phyloP scores from a whole-genome alignment of 345 rosid species.

The Camelina hispida region DNA sequence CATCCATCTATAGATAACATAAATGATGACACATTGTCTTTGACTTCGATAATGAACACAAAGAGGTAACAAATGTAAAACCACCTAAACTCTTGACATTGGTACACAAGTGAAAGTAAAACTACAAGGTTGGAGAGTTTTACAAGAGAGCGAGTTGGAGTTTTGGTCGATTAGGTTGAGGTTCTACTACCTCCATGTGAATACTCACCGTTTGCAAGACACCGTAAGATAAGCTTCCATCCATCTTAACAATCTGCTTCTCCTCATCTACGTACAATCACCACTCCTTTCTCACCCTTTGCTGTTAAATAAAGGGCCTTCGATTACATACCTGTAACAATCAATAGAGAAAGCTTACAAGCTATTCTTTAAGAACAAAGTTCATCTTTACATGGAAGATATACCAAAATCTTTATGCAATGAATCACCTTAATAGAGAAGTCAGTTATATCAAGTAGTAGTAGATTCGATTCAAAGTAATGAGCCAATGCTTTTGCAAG shows the following conservation, averaged over 20 bases:
- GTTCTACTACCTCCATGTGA: constrained; percentile 94
- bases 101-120: too few species aligned
- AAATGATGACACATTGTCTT: constrained; percentile 30
- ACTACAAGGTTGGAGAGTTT: too few species aligned
- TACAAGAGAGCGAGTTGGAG: constrained; percentile 75
- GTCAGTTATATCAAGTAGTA: constrained; percentile 76
- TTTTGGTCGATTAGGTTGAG: constrained; percentile 95
- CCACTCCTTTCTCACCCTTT: constrained; percentile 79
- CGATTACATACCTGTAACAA: constrained; percentile 83
- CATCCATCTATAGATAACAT: constrained; percentile 24
- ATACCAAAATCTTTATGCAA: not conserved
- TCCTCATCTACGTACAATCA: constrained; percentile 89
- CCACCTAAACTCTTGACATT: too few species aligned
- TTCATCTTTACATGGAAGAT: constrained; percentile 9
- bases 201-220: constrained; percentile 73
- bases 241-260: constrained; percentile 90
- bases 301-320: constrained; percentile 79
- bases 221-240: constrained; percentile 65
- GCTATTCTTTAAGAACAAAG: not conserved
- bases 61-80: too few species aligned
- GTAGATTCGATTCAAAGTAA: constrained; percentile 77
- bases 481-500: constrained; percentile 95
- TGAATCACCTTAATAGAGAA: constrained; percentile 76
- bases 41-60: too few species aligned
- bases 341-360: constrained; percentile 17